Evolutionary conservation across 257 asterid genomes (phyloP), one percentile per base, ranked within the genome.

Genomic region (Sherardia arvensis): DNA sequence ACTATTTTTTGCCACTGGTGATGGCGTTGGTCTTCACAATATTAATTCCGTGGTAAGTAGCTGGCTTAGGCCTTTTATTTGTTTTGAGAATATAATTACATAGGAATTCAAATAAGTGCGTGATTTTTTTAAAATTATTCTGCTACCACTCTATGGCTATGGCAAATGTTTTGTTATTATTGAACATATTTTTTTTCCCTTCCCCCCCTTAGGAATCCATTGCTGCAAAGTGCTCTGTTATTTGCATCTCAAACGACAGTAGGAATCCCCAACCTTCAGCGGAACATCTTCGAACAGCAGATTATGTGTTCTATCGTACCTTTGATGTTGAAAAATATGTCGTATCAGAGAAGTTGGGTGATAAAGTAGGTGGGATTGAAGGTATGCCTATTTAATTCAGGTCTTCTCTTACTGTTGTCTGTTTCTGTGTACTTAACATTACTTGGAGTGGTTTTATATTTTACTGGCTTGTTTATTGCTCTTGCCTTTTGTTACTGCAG

Each of bases 201-300:
- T n/a, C n/a, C n/a, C n/a, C n/a, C n/a, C n/a, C n/a, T 65, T 61
- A 92, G 99, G 99, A 92, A 81, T 84, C 88, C 45, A 77, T 92
- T 78, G 91, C 87, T 81, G 97, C 95, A 38, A 92, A 87, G 75
- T 89, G 97, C 90, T 75, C 77, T 73, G 83, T 89, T 58, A 78
- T 92, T 43, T 92, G 99, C 79, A 82, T 73, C 43, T 92, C 97
- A 56, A 65, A 29, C 51, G 96, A 92, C 64, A 55, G 40, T 64
- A 87, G 97, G 77, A 92, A 92, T 78, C 91, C 76, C n/a, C 95
- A 82, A 68, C 96, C 90, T 59, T 80, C 94, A 18, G 74, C 64
- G 36, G 85, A 85, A 81, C 87, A 84, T 59, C 73, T 85, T 71
- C 75, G 69, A 70, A 71, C 49, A 83, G 94, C 97, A 10, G 87